Evolutionary conservation across 352 stramenopile species (phyloP).

Genomic region (Phytophthora niederhauseri): DNA sequence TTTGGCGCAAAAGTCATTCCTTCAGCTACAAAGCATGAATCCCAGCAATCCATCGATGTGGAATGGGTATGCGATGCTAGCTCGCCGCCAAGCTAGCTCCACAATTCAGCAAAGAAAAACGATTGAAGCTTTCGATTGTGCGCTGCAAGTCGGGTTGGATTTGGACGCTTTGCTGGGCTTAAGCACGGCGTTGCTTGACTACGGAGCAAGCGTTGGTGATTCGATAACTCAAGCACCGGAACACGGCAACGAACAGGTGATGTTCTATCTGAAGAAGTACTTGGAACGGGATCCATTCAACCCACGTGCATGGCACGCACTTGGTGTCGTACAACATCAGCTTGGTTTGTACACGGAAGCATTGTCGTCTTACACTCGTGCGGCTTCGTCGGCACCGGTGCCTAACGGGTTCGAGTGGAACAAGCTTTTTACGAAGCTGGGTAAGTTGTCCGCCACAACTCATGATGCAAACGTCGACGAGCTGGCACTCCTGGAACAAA

Average conservation of each 20-base stretch:
- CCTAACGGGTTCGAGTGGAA: constrained; percentile 48
- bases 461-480: constrained; percentile 14
- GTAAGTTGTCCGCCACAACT: constrained; percentile 11
- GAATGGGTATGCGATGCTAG: constrained; percentile 86
- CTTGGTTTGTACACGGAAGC: constrained; percentile 55
- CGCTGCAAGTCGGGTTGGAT: constrained; percentile 73
- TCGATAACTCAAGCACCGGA: constrained; percentile 20
- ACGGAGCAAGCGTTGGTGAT: constrained; percentile 25
- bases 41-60: constrained; percentile 86
- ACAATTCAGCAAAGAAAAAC: constrained; percentile 50
- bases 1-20: constrained; percentile 75
- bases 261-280: constrained; percentile 86
- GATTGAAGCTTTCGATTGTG: constrained; percentile 79
- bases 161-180: constrained; percentile 77
- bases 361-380: constrained; percentile 42
- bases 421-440: constrained; percentile 36
- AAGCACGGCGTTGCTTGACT: constrained; percentile 42
- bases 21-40: constrained; percentile 86
- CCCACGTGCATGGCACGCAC: constrained; percentile 59
- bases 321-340: constrained; percentile 67
- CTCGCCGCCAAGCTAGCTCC: constrained; percentile 47
- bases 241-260: constrained; percentile 42
- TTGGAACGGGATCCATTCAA: constrained; percentile 76
- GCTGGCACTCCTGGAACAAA: constrained; percentile 25
- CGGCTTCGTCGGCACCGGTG: constrained; percentile 17